Evolutionary conservation across 306 rosid genomes (phyloP).

Genomic region (Fragaria iinumae): DNA sequence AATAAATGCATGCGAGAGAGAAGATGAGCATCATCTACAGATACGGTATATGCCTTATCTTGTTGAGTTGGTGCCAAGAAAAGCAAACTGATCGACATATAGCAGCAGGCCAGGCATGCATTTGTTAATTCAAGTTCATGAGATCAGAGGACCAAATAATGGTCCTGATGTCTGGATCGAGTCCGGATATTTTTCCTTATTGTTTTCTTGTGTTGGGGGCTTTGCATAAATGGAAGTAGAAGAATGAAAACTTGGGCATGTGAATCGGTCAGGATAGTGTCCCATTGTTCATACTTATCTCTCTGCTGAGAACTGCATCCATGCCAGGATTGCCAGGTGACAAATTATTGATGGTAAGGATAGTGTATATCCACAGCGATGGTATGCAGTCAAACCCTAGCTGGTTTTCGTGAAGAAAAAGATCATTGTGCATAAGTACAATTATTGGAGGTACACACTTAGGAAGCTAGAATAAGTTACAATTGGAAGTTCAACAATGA

Average conservation of each 20-base stretch:
- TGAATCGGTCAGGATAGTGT: not conserved
- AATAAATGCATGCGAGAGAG: not conserved
- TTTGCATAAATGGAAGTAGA: not conserved
- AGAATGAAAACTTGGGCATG: not conserved
- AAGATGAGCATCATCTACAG: not conserved
- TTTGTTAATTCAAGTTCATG: not conserved
- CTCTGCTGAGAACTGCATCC: not conserved
- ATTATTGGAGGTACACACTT: not conserved
- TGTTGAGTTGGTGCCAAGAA: constrained; percentile 2
- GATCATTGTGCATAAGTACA: not conserved
- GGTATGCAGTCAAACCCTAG: not conserved
- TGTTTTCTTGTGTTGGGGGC: not conserved
- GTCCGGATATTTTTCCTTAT: not conserved
- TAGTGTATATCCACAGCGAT: not conserved
- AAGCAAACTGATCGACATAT: not conserved
- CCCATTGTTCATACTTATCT: constrained; percentile 7
- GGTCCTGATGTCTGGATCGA: not conserved
- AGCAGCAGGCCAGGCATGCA: not conserved
- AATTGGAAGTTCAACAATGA: not conserved
- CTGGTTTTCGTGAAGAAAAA: not conserved
- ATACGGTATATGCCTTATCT: constrained; percentile 16
- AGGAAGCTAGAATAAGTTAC: not conserved
- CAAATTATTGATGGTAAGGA: not conserved
- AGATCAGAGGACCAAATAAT: not conserved
- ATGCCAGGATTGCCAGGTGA: too few relatives aligned